These are phyloP conservation scores for Torrubiella hemipterigena DNA, from an alignment of 2,329 filamentous ascomycete genomes.

Conservation along the genomic window DNA sequence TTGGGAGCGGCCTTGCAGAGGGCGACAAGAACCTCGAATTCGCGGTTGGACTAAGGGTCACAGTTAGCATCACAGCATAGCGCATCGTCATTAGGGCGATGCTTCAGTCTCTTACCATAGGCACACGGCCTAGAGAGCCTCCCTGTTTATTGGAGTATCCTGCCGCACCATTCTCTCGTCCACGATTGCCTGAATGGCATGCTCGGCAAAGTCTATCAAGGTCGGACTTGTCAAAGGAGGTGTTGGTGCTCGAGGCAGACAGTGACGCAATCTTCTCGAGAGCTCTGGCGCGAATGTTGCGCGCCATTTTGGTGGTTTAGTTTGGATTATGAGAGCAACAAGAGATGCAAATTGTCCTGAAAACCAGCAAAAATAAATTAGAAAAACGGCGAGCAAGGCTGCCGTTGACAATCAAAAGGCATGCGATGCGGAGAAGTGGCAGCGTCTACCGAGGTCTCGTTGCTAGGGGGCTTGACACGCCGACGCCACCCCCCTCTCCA, in stretches of 20 bases:
- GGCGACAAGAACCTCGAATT: conserved; percentile 84
- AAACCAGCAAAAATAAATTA: no score
- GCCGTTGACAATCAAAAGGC: no score
- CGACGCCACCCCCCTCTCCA: no score
- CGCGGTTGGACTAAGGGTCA: conserved; percentile 59
- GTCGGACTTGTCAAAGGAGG: conserved; percentile 49
- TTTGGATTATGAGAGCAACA: not conserved
- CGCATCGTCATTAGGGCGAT: not conserved
- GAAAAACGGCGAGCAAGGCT: no score
- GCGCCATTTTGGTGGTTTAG: conserved; percentile 25
- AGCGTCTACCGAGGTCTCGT: no score
- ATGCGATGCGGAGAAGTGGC: no score
- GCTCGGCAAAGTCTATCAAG: conserved; percentile 50
- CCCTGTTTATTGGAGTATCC: conserved; percentile 28
- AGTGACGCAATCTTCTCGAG: conserved; percentile 54
- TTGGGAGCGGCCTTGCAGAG: conserved; percentile 81
- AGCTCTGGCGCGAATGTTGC: conserved; percentile 48
- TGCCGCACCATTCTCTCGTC: conserved; percentile 31
- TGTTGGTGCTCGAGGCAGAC: conserved; percentile 40
- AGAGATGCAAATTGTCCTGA: not conserved
- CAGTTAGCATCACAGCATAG: no score
- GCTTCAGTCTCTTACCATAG: conserved; percentile 39
- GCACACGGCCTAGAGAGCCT: conserved; percentile 37
- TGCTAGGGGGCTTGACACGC: no score
- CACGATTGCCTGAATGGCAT: conserved; percentile 33